These are phyloP conservation scores for Escovopsis sp. DNA, from an alignment of 2,329 filamentous ascomycete species.

Conservation along the genomic window DNA sequence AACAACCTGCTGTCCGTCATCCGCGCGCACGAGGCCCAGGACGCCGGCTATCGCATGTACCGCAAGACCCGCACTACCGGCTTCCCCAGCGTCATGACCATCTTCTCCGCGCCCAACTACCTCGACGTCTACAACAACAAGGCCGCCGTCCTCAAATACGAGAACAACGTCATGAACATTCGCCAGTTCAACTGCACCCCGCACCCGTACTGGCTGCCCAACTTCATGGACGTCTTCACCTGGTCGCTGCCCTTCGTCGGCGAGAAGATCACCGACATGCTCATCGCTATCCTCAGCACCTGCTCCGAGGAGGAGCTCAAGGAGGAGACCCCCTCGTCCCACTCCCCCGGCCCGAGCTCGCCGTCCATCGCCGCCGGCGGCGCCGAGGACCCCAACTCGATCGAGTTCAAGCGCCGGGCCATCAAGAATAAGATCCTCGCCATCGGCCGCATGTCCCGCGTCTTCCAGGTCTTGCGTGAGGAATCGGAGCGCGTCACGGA, in stretches of 20 bases:
- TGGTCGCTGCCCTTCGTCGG: constrained; percentile 98
- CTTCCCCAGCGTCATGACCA: constrained; percentile 99
- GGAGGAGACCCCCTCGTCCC: constrained; percentile 61
- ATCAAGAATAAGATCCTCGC: constrained; percentile 99
- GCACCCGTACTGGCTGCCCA: constrained; percentile 97
- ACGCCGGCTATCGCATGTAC: constrained; percentile 98
- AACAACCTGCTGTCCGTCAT: constrained; percentile 97
- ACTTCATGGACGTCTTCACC: constrained; percentile 99
- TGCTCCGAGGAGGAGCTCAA: constrained; percentile 98
- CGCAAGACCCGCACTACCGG: constrained; percentile 95
- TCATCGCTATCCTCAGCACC: constrained; percentile 94
- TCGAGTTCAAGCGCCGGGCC: constrained; percentile 84
- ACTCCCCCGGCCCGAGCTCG: constrained; percentile 55
- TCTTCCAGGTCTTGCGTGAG: constrained; percentile 96
- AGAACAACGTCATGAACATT: constrained; percentile 99
- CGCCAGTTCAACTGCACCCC: constrained; percentile 99
- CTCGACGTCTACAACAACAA: constrained; percentile 99
- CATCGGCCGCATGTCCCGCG: constrained; percentile 87
- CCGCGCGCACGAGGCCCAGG: constrained; percentile 93
- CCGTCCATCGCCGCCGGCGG: constrained; percentile 39
- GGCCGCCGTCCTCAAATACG: constrained; percentile 94
- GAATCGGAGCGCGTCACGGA: constrained; percentile 95
- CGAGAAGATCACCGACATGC: constrained; percentile 98
- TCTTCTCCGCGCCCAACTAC: constrained; percentile 98
- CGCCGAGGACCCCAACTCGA: constrained; percentile 59